Evolutionary conservation across 495 filamentous ascomycete genomes (phyloP).

Genomic region (Rhizodiscina lignyota): DNA sequence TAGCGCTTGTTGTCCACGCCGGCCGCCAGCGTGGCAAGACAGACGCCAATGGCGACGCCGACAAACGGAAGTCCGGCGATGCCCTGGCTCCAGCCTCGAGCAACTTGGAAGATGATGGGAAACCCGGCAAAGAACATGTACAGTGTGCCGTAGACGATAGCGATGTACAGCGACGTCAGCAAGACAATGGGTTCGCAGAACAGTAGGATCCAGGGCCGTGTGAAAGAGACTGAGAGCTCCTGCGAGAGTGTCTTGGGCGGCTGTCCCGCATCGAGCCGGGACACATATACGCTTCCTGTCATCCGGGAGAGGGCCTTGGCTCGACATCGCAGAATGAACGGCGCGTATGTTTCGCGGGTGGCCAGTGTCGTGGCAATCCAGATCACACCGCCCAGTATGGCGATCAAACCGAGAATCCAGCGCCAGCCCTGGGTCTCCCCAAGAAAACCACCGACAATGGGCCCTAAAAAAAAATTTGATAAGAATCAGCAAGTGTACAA

Average conservation of each 20-base stretch:
- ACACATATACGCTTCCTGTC: conserved; percentile 44
- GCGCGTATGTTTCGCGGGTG: conserved; percentile 45
- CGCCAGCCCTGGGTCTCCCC: conserved; percentile 22
- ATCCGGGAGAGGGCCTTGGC: conserved; percentile 47
- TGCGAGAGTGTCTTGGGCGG: conserved; percentile 47
- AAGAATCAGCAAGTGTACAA: conserved; percentile 40
- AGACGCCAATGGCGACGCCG: conserved; percentile 36
- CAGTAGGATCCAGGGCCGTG: conserved; percentile 43
- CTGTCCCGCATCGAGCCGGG: conserved; percentile 47
- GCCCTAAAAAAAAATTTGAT: conserved; percentile 42
- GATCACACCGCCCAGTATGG: conserved; percentile 31
- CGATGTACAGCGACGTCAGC: conserved; percentile 17
- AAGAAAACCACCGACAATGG: conserved; percentile 37
- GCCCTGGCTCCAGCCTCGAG: conserved; percentile 41
- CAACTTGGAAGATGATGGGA: conserved; percentile 41
- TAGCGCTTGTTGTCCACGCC: conserved; percentile 28
- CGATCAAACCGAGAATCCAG: conserved; percentile 24
- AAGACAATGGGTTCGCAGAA: conserved; percentile 26
- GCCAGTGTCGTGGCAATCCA: conserved; percentile 36
- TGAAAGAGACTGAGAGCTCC: conserved; percentile 43
- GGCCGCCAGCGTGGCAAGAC: conserved; percentile 31
- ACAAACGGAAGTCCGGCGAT: conserved; percentile 42
- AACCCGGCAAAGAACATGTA: conserved; percentile 42
- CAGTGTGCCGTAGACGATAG: conserved; percentile 31
- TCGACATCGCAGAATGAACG: conserved; percentile 37